Conservation (phyloP, 164 flowering plant species). For the Vitis rupestris region DNA sequence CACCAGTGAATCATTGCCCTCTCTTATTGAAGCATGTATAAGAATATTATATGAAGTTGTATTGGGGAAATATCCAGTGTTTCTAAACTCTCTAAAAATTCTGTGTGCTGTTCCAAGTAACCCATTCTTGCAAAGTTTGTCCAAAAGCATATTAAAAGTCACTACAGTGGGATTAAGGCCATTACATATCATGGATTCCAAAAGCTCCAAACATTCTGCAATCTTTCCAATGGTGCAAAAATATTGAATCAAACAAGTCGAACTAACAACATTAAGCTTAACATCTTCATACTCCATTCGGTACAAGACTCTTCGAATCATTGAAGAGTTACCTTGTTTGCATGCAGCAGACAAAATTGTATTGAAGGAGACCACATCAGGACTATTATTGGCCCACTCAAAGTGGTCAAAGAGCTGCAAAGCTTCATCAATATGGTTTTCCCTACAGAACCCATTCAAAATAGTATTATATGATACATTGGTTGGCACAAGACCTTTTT, state of each 20-base stretch:
- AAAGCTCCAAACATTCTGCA: slow-evolving; percentile 31
- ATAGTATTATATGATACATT: slow-evolving; percentile 46
- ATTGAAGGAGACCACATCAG: slow-evolving; percentile 51
- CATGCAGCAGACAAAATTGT: slow-evolving; percentile 53
- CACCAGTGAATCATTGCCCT: slow-evolving; percentile 20
- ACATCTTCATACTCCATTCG: slow-evolving; percentile 39
- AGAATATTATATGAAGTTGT: slow-evolving; percentile 46
- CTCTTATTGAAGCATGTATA: slow-evolving; percentile 31
- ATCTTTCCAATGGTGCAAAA: slow-evolving; percentile 31
- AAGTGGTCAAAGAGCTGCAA: slow-evolving; percentile 36
- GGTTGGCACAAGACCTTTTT: slow-evolving; percentile 40
- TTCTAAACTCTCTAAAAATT: slow-evolving; percentile 23
- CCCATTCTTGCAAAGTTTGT: slow-evolving; percentile 41
- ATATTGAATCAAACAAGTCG: slow-evolving; percentile 41
- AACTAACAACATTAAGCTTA: slow-evolving; percentile 36
- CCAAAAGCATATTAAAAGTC: slow-evolving; percentile 41
- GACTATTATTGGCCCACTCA: slow-evolving; percentile 29
- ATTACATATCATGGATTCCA: slow-evolving; percentile 30
- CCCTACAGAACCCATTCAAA: slow-evolving; percentile 47
- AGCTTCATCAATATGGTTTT: slow-evolving; percentile 30
- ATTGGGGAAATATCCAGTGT: slow-evolving; percentile 28
- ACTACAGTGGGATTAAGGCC: slow-evolving; percentile 34
- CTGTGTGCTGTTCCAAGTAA: slow-evolving; percentile 27
- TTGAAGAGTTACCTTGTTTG: slow-evolving; percentile 29
- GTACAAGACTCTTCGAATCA: slow-evolving; percentile 32